Evolutionary conservation across 805 yeast species (phyloP).

Genomic region (Candida railenensis): DNA sequence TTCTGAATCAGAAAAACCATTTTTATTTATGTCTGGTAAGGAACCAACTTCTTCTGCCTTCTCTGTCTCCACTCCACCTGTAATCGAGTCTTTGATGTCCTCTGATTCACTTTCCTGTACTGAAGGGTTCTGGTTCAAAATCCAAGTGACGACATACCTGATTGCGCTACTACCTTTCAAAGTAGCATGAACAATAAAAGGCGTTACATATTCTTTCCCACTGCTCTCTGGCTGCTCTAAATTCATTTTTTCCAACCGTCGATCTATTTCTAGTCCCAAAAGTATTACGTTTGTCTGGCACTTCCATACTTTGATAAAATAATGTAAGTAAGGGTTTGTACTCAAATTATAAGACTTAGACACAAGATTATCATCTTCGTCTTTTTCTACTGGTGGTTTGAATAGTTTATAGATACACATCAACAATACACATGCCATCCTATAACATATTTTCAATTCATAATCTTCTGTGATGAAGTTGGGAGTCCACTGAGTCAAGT

Average conservation of each 20-base stretch:
- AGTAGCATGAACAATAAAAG: slow-evolving; percentile 29
- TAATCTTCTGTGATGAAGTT: slow-evolving; percentile 12
- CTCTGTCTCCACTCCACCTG: neutral
- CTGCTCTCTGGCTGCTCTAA: slow-evolving; percentile 18
- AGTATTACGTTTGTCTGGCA: slow-evolving; percentile 58
- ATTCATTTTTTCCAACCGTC: slow-evolving; percentile 25
- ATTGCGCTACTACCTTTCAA: slow-evolving; percentile 65
- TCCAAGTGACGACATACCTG: slow-evolving; percentile 58
- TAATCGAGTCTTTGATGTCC: neutral
- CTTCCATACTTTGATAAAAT: slow-evolving; percentile 64
- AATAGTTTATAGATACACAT: slow-evolving; percentile 32
- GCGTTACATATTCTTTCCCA: slow-evolving; percentile 13
- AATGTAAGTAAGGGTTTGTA: slow-evolving; percentile 61
- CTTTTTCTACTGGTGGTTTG: slow-evolving; percentile 8
- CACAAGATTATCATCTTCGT: slow-evolving; percentile 11
- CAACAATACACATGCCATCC: slow-evolving; percentile 32
- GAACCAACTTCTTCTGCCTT: neutral
- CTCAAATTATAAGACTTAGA: slow-evolving; percentile 32
- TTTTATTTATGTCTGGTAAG: neutral
- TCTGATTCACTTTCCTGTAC: slow-evolving; percentile 8
- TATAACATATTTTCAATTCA: slow-evolving; percentile 25
- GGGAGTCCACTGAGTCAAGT: slow-evolving; percentile 29
- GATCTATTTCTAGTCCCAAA: slow-evolving; percentile 55
- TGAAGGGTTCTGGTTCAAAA: slow-evolving; percentile 48
- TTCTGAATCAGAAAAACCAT: slow-evolving; percentile 6